Evolutionary conservation across 164 flowering plant genomes (phyloP), one percentile per base, ranked within the genome.

Genomic region (Magnolia sinica): DNA sequence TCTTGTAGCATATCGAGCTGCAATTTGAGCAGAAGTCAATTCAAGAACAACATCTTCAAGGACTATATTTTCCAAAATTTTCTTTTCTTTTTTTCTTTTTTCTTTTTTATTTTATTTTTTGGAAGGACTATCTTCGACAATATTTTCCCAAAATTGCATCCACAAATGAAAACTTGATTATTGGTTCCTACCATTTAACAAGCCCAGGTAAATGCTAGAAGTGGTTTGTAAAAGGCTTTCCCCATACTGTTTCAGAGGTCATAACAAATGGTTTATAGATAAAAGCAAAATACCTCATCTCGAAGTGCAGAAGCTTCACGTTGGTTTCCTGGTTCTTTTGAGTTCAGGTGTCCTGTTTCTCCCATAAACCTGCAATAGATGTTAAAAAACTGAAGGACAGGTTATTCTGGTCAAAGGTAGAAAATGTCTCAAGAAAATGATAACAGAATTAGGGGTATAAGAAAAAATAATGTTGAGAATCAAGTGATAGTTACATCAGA

Each of bases 1-100:
- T 93, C 97, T 81, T 93, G 97, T 66, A 96, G 89, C 98, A 96
- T 92, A 81, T 96, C 97, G 81, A 94, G 96, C 98, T 94, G 97
- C 91, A 92, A 71, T 64, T 50, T 18, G 20, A 76, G 65, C 50
- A 74, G 18, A 72, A 55, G 51, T 77, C 68, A 85, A 73, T 50
- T 71, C 78, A 73, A 75, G 51, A 72, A 51, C 20, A 37, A 50
- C 0, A 55, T 55, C 16, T 55, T 8, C 61, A 11, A 55, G 61
- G 61, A 55, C 13, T 11, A 29, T 11, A 4, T 58, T 14, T 50
- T 37, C 45, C 45, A 37, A 37, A 37, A 37, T 37, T 37, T 37
- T 37, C 45, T 37, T 37, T 37, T 37, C 45, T 37, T 37, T 37
- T 37, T 0, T 37, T 37, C 4, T 37, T 37, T 37, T 37, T 37